phyloP scores from a whole-genome alignment of 2,329 filamentous ascomycete species.

The Xylariaceae sp. region DNA sequence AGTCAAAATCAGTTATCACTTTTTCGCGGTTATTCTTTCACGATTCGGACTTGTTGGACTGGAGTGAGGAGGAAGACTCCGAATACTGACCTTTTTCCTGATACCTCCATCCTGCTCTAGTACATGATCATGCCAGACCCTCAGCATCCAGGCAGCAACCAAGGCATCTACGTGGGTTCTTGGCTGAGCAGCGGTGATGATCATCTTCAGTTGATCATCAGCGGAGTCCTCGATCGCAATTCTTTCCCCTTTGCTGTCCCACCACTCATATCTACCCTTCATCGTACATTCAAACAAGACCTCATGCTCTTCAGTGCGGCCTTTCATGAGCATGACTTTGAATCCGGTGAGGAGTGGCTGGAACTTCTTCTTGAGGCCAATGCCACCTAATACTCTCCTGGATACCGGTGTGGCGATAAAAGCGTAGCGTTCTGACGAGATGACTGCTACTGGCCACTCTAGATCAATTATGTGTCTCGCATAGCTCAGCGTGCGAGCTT shows the following conservation, averaged over 20 bases:
- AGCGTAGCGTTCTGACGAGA: conserved; percentile 1
- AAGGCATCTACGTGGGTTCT: conserved; percentile 6
- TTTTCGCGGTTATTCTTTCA: too few species aligned
- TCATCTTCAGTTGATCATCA: conserved; percentile 7
- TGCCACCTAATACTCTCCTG: conserved; percentile 5
- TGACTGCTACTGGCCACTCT: conserved; percentile 3
- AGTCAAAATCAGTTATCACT: too few species aligned
- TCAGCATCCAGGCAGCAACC: too few species aligned
- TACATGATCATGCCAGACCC: neutral
- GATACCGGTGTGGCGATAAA: conserved; percentile 5
- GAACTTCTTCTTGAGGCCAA: conserved; percentile 14
- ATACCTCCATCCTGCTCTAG: neutral
- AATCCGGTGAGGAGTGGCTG: neutral
- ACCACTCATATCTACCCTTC: conserved; percentile 11
- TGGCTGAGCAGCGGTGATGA: conserved; percentile 8
- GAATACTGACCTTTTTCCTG: neutral
- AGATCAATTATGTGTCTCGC: conserved; percentile 12
- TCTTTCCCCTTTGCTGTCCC: conserved; percentile 5
- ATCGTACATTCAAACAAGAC: conserved; percentile 13
- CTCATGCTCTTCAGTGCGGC: conserved; percentile 1
- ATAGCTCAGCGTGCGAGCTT: neutral
- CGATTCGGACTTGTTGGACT: too few species aligned
- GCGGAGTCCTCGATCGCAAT: conserved; percentile 11
- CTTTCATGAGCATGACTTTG: conserved; percentile 6
- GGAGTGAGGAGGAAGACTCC: too few species aligned